Evolutionary conservation across 2,329 filamentous ascomycete species (phyloP).

Genomic region (Colletotrichum melonis): DNA sequence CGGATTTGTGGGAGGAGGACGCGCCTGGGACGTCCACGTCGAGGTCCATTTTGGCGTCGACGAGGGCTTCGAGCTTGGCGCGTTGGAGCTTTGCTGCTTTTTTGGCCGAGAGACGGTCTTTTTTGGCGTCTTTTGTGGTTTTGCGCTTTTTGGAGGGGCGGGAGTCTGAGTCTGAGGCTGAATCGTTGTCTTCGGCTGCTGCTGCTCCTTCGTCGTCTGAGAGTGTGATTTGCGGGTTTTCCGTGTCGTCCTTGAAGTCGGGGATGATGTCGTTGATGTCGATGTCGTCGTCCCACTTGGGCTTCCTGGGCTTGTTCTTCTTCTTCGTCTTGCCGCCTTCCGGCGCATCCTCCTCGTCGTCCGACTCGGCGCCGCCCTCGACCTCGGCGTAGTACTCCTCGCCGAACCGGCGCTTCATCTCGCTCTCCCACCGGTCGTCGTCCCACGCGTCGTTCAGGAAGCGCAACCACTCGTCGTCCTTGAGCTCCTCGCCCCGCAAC

Average conservation of each 20-base stretch:
- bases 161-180: conserved; percentile 54
- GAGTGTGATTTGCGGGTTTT: conserved; percentile 63
- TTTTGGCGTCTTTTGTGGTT: conserved; percentile 69
- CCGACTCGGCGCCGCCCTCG: conserved; percentile 73
- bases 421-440: conserved; percentile 87
- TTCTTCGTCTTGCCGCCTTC: conserved; percentile 59
- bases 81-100: conserved; percentile 84
- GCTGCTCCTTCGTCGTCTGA: conserved; percentile 64
- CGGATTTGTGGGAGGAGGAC: not conserved
- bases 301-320: conserved; percentile 79
- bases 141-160: conserved; percentile 67
- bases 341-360: conserved; percentile 59
- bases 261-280: conserved; percentile 94
- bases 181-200: conserved; percentile 47
- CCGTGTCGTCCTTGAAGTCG: conserved; percentile 79
- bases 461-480: conserved; percentile 84
- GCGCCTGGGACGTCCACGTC: conserved; percentile 49
- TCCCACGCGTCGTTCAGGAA: conserved; percentile 92
- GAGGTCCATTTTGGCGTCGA: conserved; percentile 84
- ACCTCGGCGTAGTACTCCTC: conserved; percentile 90
- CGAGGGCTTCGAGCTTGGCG: conserved; percentile 84
- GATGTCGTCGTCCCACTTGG: conserved; percentile 96
- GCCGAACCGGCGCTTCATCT: conserved; percentile 90
- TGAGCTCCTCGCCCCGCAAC: conserved; percentile 71
- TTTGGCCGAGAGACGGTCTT: conserved; percentile 68